Base-by-base conservation (phyloP, 805 yeast species). In the Metschnikowia gruessii region DNA sequence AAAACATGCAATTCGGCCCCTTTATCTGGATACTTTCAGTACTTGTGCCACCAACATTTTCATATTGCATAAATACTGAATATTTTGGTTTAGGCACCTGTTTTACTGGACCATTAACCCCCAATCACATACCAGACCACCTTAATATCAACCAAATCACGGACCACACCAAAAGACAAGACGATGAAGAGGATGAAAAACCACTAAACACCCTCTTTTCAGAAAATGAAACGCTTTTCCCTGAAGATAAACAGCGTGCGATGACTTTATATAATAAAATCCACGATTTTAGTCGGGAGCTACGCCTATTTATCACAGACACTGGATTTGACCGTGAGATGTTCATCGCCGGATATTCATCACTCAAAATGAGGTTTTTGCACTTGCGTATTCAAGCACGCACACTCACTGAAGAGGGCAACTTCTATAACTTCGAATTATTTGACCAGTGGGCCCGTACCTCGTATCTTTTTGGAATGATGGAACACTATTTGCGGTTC, bases 341-440 rank as follows among this genome's bases (percentile, higher is more conserved):
- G 13, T 35, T 35, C 12, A 13, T 12, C 11, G 3, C 17, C 17
- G 6, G 4, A 13, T 22, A 35, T 22, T 4, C 15, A 9, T 7
- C 26, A 13, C 29, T 35, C 16, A 35, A 17, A 19, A 9, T 13
- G 17, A 13, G 29, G 29, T 35, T 21, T 21, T 35, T 35, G 29
- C 29, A 13, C 10, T 11, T 21, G 38, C 15, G 21, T 8, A 35
- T 35, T 12, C 38, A 35, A 22, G 29, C 13, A 19, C 38, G 38
- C 26, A 21, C n/a, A 12, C 13, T 35, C 11, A 35, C n/a, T 5
- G 29, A 35, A 19, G 26, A n/a, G 13, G 35, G 42, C 5, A 39
- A 29, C 29, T 39, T 30, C 29, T 39, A 39, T 24, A 30, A 30
- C 18, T 39, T 39, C n/a, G 42, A 39, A 13, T 16, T 39, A 3